Evolutionary conservation across 192 early-diverging fungal genomes (phyloP).

Genomic region (Coemansia sp.): DNA sequence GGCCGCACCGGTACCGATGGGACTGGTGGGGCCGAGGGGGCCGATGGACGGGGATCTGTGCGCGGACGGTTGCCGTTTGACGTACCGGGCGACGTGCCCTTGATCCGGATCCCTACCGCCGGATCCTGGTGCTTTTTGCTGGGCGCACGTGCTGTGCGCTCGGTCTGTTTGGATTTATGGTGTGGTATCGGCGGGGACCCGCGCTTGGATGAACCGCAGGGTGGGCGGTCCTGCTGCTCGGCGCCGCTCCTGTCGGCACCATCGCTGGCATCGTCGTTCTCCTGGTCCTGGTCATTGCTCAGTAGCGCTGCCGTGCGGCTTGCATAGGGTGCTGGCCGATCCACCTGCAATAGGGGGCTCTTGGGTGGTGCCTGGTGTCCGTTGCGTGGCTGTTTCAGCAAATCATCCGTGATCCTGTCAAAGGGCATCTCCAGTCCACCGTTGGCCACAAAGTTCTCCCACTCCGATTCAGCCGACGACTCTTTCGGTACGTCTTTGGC

Average conservation of each 20-base stretch:
- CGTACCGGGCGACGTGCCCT: constrained; percentile 15
- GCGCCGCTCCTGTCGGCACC: not conserved
- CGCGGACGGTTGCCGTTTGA: not conserved
- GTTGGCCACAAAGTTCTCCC: constrained; percentile 56
- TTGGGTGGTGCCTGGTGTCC: constrained; percentile 1
- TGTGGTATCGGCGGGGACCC: no score
- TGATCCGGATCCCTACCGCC: constrained; percentile 28
- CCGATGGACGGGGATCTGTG: constrained; percentile 4
- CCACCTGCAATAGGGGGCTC: not conserved
- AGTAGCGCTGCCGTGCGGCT: constrained; percentile 15
- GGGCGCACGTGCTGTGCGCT: not conserved
- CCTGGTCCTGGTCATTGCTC: constrained; percentile 21
- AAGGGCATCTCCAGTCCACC: constrained; percentile 51
- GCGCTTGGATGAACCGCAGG: no score
- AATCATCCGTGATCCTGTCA: constrained; percentile 47
- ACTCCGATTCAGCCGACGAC: constrained; percentile 40
- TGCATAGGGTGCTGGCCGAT: not conserved
- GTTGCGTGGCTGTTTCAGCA: constrained; percentile 27
- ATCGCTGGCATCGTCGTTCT: constrained; percentile 31
- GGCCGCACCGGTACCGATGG: no score
- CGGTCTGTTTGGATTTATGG: no score
- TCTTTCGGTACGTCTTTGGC: no score
- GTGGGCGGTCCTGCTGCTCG: not conserved
- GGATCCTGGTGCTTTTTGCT: constrained; percentile 8
- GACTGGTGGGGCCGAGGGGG: not conserved